These are phyloP conservation scores for Leptosphaerulina australis DNA, from an alignment of 2,329 filamentous ascomycete genomes.

Conservation along the genomic window DNA sequence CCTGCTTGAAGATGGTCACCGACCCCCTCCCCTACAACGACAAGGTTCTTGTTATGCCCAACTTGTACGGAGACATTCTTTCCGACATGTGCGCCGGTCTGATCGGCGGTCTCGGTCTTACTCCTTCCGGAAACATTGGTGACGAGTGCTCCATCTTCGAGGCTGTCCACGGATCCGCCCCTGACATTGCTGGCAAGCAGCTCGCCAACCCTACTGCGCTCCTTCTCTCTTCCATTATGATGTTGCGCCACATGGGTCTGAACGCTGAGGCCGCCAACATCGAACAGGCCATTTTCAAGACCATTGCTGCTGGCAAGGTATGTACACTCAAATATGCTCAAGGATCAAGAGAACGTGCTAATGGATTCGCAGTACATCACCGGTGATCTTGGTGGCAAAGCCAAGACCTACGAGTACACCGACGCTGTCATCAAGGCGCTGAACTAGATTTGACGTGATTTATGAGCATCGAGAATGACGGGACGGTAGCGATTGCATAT, in stretches of 20 bases:
- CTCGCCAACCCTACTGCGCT: slow-evolving; percentile 97
- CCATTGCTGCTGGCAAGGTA: slow-evolving; percentile 92
- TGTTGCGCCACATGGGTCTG: slow-evolving; percentile 98
- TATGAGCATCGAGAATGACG: slow-evolving; percentile 34
- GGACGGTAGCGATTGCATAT: slow-evolving; percentile 44
- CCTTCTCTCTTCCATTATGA: slow-evolving; percentile 96
- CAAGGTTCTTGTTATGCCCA: slow-evolving; percentile 97
- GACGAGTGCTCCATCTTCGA: slow-evolving; percentile 99
- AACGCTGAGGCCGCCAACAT: slow-evolving; percentile 83
- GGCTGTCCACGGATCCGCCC: slow-evolving; percentile 96
- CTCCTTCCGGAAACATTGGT: slow-evolving; percentile 97
- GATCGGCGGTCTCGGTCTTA: slow-evolving; percentile 95
- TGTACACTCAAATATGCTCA: slow-evolving; percentile 25
- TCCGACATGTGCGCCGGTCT: slow-evolving; percentile 99
- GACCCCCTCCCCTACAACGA: slow-evolving; percentile 97
- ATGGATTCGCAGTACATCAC: slow-evolving; percentile 68
- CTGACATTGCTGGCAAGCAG: slow-evolving; percentile 93
- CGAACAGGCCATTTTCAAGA: slow-evolving; percentile 93
- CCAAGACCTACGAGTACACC: slow-evolving; percentile 95
- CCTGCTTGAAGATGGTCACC: slow-evolving; percentile 97
- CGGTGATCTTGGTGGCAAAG: slow-evolving; percentile 92
- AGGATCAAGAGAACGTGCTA: slow-evolving; percentile 10
- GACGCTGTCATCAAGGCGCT: slow-evolving; percentile 81
- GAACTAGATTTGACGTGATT: slow-evolving; percentile 42
- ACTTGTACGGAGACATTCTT: slow-evolving; percentile 98